phyloP scores from a whole-genome alignment of 2,329 filamentous ascomycete species.

The Ascochyta lentis region DNA sequence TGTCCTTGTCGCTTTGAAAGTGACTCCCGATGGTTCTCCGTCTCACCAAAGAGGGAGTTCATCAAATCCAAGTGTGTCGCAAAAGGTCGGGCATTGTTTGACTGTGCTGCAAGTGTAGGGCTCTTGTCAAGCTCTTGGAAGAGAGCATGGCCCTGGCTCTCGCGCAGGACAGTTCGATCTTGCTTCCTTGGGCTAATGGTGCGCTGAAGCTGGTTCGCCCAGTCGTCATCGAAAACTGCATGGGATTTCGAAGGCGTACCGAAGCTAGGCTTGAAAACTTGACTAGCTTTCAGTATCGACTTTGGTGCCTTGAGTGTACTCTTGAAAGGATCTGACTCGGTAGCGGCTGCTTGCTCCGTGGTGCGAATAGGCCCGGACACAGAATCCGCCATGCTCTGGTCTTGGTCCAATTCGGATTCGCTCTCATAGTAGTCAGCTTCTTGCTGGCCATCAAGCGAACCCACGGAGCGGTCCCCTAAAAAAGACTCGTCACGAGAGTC shows the following conservation, averaged over 20 bases:
- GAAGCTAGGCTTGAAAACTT: constrained; percentile 39
- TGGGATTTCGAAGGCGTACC: constrained; percentile 62
- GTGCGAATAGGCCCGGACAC: constrained; percentile 75
- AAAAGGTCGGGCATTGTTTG: constrained; percentile 64
- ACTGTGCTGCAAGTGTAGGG: constrained; percentile 42
- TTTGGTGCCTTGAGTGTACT: constrained; percentile 50
- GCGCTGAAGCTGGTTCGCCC: constrained; percentile 91
- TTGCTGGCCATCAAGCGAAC: constrained; percentile 68
- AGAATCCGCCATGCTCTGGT: constrained; percentile 79
- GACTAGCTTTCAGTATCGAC: constrained; percentile 57
- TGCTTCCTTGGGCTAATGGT: constrained; percentile 95
- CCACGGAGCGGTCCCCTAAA: constrained; percentile 91
- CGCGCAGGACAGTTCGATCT: constrained; percentile 75
- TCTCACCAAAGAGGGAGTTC: constrained; percentile 86
- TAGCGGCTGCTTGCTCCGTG: constrained; percentile 69
- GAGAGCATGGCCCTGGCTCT: constrained; percentile 67
- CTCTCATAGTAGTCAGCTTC: constrained; percentile 69
- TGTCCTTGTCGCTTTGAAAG: constrained; percentile 59
- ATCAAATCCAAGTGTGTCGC: constrained; percentile 92
- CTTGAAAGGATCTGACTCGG: constrained; percentile 37
- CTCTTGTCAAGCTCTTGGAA: constrained; percentile 52
- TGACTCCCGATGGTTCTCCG: constrained; percentile 59
- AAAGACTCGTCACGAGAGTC: constrained; percentile 70
- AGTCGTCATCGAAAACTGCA: constrained; percentile 74
- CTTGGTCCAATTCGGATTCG: constrained; percentile 75